Evolutionary conservation across 1,284 basidiomycete genomes (phyloP).

Genomic region (Ustilago tritici): DNA sequence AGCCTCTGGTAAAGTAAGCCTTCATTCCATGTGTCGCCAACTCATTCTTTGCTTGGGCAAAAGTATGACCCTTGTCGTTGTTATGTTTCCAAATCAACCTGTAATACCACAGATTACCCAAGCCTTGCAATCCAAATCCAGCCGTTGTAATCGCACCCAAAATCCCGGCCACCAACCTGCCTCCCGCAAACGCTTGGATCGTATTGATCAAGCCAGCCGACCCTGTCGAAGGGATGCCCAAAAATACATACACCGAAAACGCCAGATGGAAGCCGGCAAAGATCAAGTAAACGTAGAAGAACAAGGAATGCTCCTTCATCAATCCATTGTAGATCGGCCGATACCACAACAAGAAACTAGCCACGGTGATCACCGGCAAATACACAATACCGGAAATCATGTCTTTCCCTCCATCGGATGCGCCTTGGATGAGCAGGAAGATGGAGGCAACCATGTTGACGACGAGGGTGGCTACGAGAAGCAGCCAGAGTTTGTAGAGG

Average conservation of each 20-base stretch:
- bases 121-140: slow-evolving; percentile 87
- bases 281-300: slow-evolving; percentile 72
- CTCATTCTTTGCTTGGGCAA: slow-evolving; percentile 82
- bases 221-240: slow-evolving; percentile 78
- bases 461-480: slow-evolving; percentile 77
- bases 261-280: slow-evolving; percentile 90
- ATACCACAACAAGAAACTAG: slow-evolving; percentile 88
- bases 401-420: slow-evolving; percentile 81
- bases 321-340: slow-evolving; percentile 95
- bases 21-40: slow-evolving; percentile 86
- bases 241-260: slow-evolving; percentile 76
- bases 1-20: slow-evolving; percentile 76
- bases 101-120: slow-evolving; percentile 85
- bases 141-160: slow-evolving; percentile 82
- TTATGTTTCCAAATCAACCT: slow-evolving; percentile 85
- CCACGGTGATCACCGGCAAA: slow-evolving; percentile 80
- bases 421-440: slow-evolving; percentile 82
- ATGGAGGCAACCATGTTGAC: slow-evolving; percentile 93
- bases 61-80: slow-evolving; percentile 73
- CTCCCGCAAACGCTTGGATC: slow-evolving; percentile 73
- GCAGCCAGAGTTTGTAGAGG: slow-evolving; percentile 73
- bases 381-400: slow-evolving; percentile 80
- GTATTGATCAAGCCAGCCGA: slow-evolving; percentile 95
- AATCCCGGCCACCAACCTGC: slow-evolving; percentile 69
- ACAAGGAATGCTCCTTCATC: slow-evolving; percentile 80